These are phyloP conservation scores for Microbotryum intermedium DNA, from an alignment of 1,284 basidiomycete genomes.

Conservation along the genomic window DNA sequence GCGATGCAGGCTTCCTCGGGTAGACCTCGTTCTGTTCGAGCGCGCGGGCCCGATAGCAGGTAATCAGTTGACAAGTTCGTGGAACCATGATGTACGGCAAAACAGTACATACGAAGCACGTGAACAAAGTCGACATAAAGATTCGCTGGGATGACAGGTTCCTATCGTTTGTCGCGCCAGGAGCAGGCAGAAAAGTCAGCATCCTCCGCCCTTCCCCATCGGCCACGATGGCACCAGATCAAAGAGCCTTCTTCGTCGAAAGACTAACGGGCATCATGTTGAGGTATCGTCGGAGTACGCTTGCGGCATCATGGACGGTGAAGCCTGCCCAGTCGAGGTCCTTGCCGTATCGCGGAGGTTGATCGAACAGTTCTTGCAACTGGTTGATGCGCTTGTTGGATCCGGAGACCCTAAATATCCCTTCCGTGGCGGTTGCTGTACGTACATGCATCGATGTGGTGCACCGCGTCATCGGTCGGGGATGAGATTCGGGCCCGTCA, in stretches of 20 bases:
- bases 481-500: background rate
- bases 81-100: background rate
- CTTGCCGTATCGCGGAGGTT: conserved; percentile 78
- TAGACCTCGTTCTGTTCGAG: conserved; percentile 13
- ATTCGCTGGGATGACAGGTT: conserved; percentile 78
- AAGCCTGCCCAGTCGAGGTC: conserved; percentile 83
- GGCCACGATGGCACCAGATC: too few species aligned
- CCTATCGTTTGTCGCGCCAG: conserved; percentile 44
- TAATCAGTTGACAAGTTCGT: background rate
- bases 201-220: background rate
- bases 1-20: conserved; percentile 46
- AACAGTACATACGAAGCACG: conserved; percentile 52
- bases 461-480: too few species aligned
- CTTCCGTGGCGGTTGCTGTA: conserved; percentile 83
- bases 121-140: conserved; percentile 84
- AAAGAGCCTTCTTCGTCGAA: conserved; percentile 8
- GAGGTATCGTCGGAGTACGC: conserved; percentile 87
- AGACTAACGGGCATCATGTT: conserved; percentile 84
- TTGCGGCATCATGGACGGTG: conserved; percentile 92
- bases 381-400: conserved; percentile 93
- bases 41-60: too few species aligned
- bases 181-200: background rate
- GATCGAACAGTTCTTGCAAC: conserved; percentile 80
- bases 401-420: conserved; percentile 88
- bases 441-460: background rate